Evolutionary conservation across 2,329 filamentous ascomycete species (phyloP).

Genomic region (Tolypocladium pustulatum): DNA sequence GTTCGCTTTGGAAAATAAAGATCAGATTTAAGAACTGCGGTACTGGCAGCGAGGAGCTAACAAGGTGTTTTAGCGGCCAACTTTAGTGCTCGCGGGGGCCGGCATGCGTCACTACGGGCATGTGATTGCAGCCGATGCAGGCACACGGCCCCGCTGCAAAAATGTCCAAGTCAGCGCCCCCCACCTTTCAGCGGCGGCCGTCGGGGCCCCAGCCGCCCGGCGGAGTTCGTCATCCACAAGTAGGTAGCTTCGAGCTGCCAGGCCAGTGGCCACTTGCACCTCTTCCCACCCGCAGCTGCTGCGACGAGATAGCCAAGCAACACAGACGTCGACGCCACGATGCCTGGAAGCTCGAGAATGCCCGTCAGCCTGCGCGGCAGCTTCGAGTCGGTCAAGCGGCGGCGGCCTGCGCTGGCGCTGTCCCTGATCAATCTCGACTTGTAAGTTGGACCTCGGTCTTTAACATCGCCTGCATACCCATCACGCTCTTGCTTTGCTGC

Average conservation of each 20-base stretch:
- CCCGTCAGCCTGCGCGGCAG: conserved; percentile 61
- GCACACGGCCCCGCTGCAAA: conserved; percentile 13
- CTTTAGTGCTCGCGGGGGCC: too few relatives aligned
- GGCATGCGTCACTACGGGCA: background rate
- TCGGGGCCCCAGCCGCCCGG: background rate
- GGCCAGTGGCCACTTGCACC: background rate
- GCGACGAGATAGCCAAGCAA: background rate
- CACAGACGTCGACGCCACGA: conserved; percentile 18
- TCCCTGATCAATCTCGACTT: conserved; percentile 56
- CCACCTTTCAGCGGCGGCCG: conserved; percentile 8
- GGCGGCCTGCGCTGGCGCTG: conserved; percentile 43
- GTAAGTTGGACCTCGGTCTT: conserved; percentile 34
- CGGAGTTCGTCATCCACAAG: background rate
- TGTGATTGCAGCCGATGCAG: background rate
- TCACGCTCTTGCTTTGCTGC: background rate
- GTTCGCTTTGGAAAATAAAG: background rate
- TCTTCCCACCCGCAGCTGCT: background rate
- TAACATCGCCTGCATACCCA: background rate
- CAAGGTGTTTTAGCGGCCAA: too few relatives aligned
- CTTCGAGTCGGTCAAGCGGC: conserved; percentile 49
- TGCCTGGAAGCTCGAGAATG: conserved; percentile 60
- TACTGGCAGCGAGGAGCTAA: background rate
- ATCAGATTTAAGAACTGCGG: background rate
- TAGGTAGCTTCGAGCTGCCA: background rate
- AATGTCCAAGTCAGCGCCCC: conserved; percentile 22